phyloP scores from a whole-genome alignment of 805 yeast genomes.

The Starmerella vitae region DNA sequence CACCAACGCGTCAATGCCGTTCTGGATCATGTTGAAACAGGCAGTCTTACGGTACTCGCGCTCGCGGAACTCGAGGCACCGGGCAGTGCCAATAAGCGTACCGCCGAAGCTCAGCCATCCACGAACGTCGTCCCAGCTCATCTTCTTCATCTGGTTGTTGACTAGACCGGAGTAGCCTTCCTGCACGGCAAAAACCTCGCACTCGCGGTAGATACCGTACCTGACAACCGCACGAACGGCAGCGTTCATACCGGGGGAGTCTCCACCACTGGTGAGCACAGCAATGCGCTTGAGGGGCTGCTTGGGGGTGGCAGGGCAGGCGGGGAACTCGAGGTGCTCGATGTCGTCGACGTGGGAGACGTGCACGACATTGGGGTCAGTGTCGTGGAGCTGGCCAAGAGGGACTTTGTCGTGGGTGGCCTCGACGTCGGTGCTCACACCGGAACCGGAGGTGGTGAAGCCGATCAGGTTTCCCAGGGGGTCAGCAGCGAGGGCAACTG shows the following conservation, averaged over 20 bases:
- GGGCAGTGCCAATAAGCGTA: constrained; percentile 90
- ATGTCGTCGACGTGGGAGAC: constrained; percentile 5
- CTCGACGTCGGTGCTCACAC: constrained; percentile 10
- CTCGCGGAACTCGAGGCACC: constrained; percentile 76
- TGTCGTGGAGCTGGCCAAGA: constrained; percentile 1
- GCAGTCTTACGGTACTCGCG: constrained; percentile 72
- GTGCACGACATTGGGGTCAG: constrained; percentile 4
- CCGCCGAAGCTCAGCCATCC: constrained; percentile 92
- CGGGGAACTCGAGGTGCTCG: constrained; percentile 14
- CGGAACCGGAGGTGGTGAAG: constrained; percentile 36
- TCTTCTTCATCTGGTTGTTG: constrained; percentile 48
- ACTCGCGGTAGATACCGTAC: constrained; percentile 72
- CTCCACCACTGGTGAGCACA: constrained; percentile 98
- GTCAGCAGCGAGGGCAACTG: constrained; percentile 63
- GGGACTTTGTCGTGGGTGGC: constrained; percentile 4
- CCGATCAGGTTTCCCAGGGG: constrained; percentile 78
- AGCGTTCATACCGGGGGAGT: constrained; percentile 97
- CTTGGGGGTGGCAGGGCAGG: constrained; percentile 11
- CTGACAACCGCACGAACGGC: constrained; percentile 91
- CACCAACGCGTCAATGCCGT: constrained; percentile 87
- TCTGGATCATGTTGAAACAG: constrained; percentile 67
- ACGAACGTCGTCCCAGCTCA: constrained; percentile 90
- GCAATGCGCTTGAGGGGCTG: constrained; percentile 48
- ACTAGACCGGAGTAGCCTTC: constrained; percentile 95
- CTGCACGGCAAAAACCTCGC: constrained; percentile 80